Base-by-base conservation (phyloP, 345 rosid genomes). In the Populus tremula region DNA sequence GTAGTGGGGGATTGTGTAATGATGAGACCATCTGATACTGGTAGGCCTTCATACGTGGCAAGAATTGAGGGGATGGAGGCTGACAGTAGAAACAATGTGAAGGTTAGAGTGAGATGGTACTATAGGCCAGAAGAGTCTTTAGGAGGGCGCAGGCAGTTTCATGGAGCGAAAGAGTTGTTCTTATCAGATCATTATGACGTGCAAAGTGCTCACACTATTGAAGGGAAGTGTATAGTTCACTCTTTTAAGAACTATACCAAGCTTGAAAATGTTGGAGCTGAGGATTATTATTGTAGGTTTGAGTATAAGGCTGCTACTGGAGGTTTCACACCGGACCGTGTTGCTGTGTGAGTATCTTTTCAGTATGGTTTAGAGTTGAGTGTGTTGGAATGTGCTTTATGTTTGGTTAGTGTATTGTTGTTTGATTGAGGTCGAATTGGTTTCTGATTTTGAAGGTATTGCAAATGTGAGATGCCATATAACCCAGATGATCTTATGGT, bases 381-480 rank as follows among this genome's bases (percentile, higher is more conserved):
- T 16, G 8, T 36, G 43, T 47, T 66, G 50, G 56, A 5, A 36
- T 39, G n/a, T 36, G 70, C 25, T 29, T 21, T 49, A 25, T 41
- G 18, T 66, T 67, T 53, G 6, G 29, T 33, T 27, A 41, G 11
- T 63, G 27, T 31, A 20, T 67, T 38, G 9, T 31, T 25, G 62
- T 41, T 27, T 61, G 43, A 69, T 29, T 73, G 53, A 29, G 14
- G n/a, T 74, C 38, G 35, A 2, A 43, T 27, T 39, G 29, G 36
- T 73, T 70, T 73, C 43, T 50, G 47, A 69, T 80, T 64, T 84
- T 79, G 80, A 83, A 94, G 98, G 86, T 94, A 91, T 77, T 94
- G 98, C 88, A 91, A 86, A 81, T 94, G 98, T 76, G 93, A 91
- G 87, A 91, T 92, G 97, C 98, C 98, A 1, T 90, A 94, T 85